phyloP scores from a whole-genome alignment of 2,329 filamentous ascomycete species.

The Fusarium sp. region DNA sequence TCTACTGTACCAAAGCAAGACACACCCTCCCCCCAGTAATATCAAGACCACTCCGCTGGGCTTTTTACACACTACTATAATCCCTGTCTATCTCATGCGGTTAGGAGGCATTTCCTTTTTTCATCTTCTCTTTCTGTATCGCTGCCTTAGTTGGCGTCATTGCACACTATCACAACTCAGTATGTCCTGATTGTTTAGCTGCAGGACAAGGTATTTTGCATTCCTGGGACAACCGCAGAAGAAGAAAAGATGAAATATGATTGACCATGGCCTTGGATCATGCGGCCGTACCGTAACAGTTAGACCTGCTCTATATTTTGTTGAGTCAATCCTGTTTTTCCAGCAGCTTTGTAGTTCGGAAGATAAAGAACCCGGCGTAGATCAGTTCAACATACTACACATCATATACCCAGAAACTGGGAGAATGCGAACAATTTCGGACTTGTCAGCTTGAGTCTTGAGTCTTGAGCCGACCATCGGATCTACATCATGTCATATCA shows the following conservation, averaged over 20 bases:
- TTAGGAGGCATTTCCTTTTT: constrained; percentile 5
- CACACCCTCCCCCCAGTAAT: background rate
- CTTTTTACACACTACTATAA: background rate
- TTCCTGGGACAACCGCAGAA: constrained; percentile 11
- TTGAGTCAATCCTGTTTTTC: background rate
- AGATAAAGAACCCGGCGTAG: background rate
- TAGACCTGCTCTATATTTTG: background rate
- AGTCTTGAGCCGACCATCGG: background rate
- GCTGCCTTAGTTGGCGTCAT: constrained; percentile 13
- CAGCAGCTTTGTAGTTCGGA: background rate
- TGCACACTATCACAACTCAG: background rate
- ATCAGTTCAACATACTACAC: constrained; percentile 4
- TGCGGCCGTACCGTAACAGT: background rate
- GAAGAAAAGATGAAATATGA: background rate
- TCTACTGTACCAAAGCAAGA: background rate
- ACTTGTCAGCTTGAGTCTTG: background rate
- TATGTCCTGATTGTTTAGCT: background rate
- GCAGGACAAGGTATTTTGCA: constrained; percentile 2
- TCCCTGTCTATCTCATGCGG: background rate
- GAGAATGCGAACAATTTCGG: background rate
- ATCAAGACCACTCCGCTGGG: background rate
- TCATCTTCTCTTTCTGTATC: background rate
- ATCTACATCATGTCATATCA: constrained; percentile 12
- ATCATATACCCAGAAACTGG: background rate
- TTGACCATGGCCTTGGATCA: background rate